Percentiles rank a stretch among this genome's conserved stretches.
Evolutionary conservation across 1,139 yeast genomes (phyloP).

Genomic region (Diutina pseudorugosa): DNA sequence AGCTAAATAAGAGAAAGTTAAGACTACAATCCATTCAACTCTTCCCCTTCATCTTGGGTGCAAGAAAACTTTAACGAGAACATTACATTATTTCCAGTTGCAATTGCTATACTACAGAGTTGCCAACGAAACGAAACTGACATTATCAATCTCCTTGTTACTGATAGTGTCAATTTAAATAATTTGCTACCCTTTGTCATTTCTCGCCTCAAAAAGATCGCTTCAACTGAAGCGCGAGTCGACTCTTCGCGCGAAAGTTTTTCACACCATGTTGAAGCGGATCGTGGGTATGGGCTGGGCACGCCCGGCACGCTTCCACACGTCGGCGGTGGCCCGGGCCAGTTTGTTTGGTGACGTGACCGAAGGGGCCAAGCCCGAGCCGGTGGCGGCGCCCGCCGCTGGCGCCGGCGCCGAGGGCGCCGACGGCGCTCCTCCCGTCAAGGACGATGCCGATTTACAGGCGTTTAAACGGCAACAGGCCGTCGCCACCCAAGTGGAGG

Average conservation of each 20-base stretch:
- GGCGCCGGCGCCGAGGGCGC: background rate
- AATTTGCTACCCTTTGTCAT: no score
- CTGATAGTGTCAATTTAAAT: no score
- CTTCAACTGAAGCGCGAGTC: background rate
- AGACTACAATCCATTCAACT: no score
- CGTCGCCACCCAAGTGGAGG: slow-evolving; percentile 15
- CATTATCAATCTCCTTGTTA: no score
- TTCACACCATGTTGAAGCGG: background rate
- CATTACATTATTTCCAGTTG: no score
- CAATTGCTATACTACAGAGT: no score
- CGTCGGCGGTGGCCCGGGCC: background rate
- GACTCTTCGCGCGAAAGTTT: background rate
- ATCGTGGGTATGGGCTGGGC: background rate
- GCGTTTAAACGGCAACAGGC: slow-evolving; percentile 22
- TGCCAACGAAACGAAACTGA: no score
- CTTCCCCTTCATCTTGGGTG: no score
- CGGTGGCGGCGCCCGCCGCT: background rate
- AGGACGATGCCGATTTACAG: slow-evolving; percentile 24
- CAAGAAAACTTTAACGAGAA: no score
- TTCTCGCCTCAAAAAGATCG: no score
- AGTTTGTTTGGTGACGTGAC: slow-evolving; percentile 2
- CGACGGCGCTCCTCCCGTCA: slow-evolving; percentile 8
- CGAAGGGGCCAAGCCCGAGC: background rate
- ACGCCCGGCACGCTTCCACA: background rate
- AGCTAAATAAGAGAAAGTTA: no score